These are phyloP conservation scores for Amoebophrya sp. DNA, from an alignment of 169 alveolate species.

Conservation along the genomic window DNA sequence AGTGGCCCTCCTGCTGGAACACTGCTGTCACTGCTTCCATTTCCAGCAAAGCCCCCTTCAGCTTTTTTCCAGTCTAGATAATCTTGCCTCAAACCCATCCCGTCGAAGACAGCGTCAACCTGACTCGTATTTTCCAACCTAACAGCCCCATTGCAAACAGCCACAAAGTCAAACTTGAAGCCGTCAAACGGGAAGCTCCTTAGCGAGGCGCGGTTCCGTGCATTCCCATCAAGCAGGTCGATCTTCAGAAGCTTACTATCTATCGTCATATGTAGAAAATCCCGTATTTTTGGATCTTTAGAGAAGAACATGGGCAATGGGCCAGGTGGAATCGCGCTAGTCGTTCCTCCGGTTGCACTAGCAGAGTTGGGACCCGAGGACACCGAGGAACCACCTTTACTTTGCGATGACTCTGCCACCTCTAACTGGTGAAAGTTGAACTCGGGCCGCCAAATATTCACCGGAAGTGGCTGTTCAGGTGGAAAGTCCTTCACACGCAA, in stretches of 20 bases:
- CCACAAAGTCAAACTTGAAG: slow-evolving; percentile 3
- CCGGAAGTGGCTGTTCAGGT: background rate
- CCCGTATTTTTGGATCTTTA: background rate
- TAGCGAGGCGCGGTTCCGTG: background rate
- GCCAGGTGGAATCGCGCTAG: background rate
- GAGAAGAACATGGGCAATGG: background rate
- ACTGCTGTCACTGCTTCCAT: background rate
- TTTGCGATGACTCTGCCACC: too few species aligned
- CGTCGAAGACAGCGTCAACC: background rate
- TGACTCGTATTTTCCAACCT: background rate
- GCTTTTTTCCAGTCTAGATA: background rate
- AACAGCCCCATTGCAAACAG: background rate
- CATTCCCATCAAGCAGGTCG: slow-evolving; percentile 6
- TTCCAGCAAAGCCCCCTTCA: background rate
- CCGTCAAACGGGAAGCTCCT: background rate
- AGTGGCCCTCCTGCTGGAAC: too few species aligned
- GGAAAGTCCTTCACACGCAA: background rate
- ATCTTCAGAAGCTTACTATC: background rate
- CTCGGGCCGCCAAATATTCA: background rate
- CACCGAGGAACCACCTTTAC: too few species aligned
- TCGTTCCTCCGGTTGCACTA: too few species aligned
- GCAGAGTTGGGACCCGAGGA: too few species aligned
- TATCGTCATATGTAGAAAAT: background rate
- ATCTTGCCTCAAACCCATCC: background rate
- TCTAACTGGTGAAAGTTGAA: background rate